phyloP scores from a whole-genome alignment of 73 alveolate genomes.

The Durusdinium trenchii region DNA sequence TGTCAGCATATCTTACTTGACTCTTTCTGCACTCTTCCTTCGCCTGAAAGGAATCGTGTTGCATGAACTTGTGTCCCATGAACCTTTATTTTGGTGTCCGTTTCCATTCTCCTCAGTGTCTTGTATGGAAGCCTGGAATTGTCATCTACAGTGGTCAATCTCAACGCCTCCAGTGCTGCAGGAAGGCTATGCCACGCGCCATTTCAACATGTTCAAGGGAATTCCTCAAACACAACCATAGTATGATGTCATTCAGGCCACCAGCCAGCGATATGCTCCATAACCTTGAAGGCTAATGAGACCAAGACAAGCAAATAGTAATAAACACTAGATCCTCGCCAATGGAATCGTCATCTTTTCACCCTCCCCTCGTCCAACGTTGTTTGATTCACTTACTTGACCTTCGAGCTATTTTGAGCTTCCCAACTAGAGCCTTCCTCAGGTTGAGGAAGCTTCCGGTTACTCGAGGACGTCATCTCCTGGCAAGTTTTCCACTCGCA shows the following conservation, averaged over 20 bases:
- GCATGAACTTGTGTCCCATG: too few species aligned
- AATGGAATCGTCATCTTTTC: not conserved
- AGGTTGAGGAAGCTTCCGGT: constrained; percentile 86
- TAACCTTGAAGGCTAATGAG: not conserved
- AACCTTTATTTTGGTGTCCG: too few species aligned
- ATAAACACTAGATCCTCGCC: not conserved
- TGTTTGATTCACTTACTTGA: not conserved
- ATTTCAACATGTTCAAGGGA: too few species aligned
- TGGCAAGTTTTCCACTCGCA: not conserved
- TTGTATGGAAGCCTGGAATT: too few species aligned
- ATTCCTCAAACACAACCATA: too few species aligned
- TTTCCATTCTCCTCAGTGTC: too few species aligned
- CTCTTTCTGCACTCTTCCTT: not conserved
- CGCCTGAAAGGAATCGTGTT: not conserved
- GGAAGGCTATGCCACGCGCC: too few species aligned
- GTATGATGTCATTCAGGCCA: too few species aligned
- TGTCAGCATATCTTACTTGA: not conserved
- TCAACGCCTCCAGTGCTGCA: too few species aligned
- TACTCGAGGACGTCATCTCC: constrained; percentile 57
- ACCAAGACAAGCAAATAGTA: not conserved
- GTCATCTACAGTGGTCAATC: too few species aligned
- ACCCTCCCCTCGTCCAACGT: not conserved
- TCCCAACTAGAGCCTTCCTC: constrained; percentile 96
- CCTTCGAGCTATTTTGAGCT: not conserved
- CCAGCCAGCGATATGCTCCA: too few species aligned